A percentile compares a stretch with the other conserved stretches of the same genome.
These are phyloP conservation scores for Pythium vanterpoolii DNA, from an alignment of 352 stramenopile species.

Conservation along the genomic window DNA sequence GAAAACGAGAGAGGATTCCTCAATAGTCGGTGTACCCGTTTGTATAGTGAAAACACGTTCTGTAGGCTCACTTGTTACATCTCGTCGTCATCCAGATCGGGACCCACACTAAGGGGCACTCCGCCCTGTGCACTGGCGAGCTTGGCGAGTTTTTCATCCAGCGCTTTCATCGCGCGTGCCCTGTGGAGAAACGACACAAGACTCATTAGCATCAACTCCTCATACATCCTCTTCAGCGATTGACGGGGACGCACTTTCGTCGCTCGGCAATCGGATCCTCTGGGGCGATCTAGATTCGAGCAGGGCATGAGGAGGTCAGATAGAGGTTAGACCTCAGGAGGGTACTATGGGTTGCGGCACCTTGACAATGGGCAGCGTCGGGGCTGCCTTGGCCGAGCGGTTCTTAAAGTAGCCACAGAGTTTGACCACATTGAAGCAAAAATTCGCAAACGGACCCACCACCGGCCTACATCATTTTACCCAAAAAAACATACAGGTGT, in stretches of 20 bases:
- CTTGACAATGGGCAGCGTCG: conserved; percentile 61
- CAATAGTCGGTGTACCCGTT: background rate
- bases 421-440: conserved; percentile 82
- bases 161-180: conserved; percentile 80
- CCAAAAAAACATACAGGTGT: background rate
- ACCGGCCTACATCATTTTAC: conserved; percentile 49
- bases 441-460: conserved; percentile 63
- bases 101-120: conserved; percentile 4
- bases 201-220: background rate
- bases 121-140: conserved; percentile 37
- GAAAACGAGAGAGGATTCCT: background rate
- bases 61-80: conserved; percentile 9
- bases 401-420: conserved; percentile 86
- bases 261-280: conserved; percentile 78
- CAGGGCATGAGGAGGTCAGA: background rate
- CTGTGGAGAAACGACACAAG: conserved; percentile 25
- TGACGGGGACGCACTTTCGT: conserved; percentile 61
- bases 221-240: background rate
- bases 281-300: background rate
- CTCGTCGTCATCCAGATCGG: conserved; percentile 19
- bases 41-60: background rate
- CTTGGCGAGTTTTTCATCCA: conserved; percentile 88
- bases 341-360: conserved; percentile 17
- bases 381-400: conserved; percentile 48
- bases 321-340: background rate